These are phyloP conservation scores for Alternaria postmessia DNA, from an alignment of 2,329 filamentous ascomycete species.

Conservation along the genomic window DNA sequence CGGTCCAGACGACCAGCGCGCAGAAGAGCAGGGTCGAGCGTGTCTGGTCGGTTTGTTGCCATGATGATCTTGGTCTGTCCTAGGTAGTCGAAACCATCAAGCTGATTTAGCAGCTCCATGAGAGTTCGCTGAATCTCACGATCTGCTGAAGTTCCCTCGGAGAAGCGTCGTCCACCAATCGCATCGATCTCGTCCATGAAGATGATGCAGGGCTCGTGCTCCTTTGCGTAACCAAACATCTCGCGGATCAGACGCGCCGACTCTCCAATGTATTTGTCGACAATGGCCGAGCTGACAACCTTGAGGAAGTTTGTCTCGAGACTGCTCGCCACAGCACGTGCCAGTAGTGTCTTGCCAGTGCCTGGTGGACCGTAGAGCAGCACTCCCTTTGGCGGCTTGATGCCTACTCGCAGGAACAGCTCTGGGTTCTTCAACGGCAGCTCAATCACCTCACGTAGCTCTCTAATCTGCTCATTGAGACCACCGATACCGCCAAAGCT, in stretches of 20 bases:
- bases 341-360: slow-evolving; percentile 94
- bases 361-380: slow-evolving; percentile 94
- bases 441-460: slow-evolving; percentile 97
- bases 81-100: slow-evolving; percentile 98
- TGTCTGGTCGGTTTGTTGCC: slow-evolving; percentile 98
- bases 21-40: slow-evolving; percentile 89
- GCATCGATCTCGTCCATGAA: slow-evolving; percentile 99
- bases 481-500: slow-evolving; percentile 98
- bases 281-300: slow-evolving; percentile 97
- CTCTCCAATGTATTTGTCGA: slow-evolving; percentile 99
- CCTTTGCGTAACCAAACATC: slow-evolving; percentile 99
- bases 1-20: slow-evolving; percentile 92
- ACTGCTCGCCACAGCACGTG: slow-evolving; percentile 93
- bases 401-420: slow-evolving; percentile 93
- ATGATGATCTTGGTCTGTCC: slow-evolving; percentile 99
- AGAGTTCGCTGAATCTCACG: slow-evolving; percentile 97
- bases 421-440: slow-evolving; percentile 98
- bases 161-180: slow-evolving; percentile 95
- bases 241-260: slow-evolving; percentile 96
- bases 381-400: slow-evolving; percentile 98
- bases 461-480: slow-evolving; percentile 96
- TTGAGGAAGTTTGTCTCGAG: slow-evolving; percentile 98
- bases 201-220: slow-evolving; percentile 99
- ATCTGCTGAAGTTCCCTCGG: slow-evolving; percentile 95
- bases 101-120: slow-evolving; percentile 98